phyloP scores from a whole-genome alignment of 108 stramenopile genomes.

The Poteriospumella lacustris region DNA sequence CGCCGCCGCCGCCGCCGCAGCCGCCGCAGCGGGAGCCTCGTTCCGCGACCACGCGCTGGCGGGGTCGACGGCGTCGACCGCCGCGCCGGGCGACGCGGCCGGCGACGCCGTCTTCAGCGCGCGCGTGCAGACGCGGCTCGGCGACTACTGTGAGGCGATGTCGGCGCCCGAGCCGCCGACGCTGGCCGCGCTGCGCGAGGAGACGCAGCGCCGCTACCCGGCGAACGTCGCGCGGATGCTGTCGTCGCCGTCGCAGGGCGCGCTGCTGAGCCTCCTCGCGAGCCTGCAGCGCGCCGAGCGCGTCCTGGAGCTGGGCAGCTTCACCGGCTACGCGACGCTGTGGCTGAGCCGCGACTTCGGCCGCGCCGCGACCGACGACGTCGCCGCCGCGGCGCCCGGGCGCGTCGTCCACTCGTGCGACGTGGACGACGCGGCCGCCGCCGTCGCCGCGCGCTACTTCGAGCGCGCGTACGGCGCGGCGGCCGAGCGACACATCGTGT shows the following conservation, averaged over 20 bases:
- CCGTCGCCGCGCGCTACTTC: conserved; percentile 21
- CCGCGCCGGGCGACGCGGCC: background rate
- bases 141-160: conserved; percentile 66
- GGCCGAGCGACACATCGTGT: background rate
- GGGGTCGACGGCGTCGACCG: too few relatives aligned
- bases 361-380: conserved; percentile 38
- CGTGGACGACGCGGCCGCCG: conserved; percentile 20
- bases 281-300: conserved; percentile 67
- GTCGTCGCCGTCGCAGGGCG: conserved; percentile 70
- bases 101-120: background rate
- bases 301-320: conserved; percentile 81
- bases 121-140: conserved; percentile 50
- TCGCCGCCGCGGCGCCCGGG: background rate
- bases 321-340: conserved; percentile 82
- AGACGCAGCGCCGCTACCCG: conserved; percentile 57
- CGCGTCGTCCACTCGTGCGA: conserved; percentile 11
- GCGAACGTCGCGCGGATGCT: conserved; percentile 78
- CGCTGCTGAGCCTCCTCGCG: conserved; percentile 65
- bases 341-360: conserved; percentile 69
- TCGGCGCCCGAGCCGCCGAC: conserved; percentile 58
- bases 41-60: too few relatives aligned
- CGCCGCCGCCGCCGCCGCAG: too few relatives aligned
- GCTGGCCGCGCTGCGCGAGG: conserved; percentile 64
- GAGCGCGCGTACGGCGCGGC: background rate
- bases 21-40: too few relatives aligned